Base-by-base conservation (phyloP, 768 basidiomycete species). In the Myochromella boudieri region DNA sequence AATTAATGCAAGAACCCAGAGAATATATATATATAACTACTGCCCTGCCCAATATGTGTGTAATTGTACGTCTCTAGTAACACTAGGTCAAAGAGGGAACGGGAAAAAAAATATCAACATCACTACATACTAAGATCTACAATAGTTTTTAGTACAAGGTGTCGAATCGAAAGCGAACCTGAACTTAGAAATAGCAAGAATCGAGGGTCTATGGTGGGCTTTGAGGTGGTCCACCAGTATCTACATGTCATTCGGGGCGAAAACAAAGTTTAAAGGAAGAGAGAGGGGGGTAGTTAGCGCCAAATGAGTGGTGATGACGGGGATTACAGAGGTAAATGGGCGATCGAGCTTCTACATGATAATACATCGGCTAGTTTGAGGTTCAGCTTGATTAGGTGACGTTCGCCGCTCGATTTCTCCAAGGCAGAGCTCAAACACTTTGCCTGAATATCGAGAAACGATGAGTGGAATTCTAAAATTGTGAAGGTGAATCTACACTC, bases 351-450 rank as follows among this genome's bases (percentile, higher is more conserved):
- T 48, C 64, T 70, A 74, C 72, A 71, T 71, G 45, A 72, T 37
- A 25, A 66, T 44, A 57, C 74, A 75, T 10, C 65, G 61, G 52
- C 64, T 72, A 11, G 62, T 48, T 20, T 63, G 60, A 27, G 70
- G 66, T 36, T 74, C 73, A 2, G 60, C 51, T 51, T 71, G 72
- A 58, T 74, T 77, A 20, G 84, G 80, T 18, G 81, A 56, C n/a
- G 65, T 74, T 45, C 80, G 77, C 63, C 83, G 88, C 73, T 92
- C 87, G 52, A 92, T 91, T 62, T 93, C 88, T 29, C 72, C 83
- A 33, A 93, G 74, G 62, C 88, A 89, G 41, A 90, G 74, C 58
- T 93, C 90, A 46, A 93, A 93, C 18, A 91, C 91, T 60, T 85
- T 84, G 66, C 75, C 91, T 91, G 44, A 40, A 33, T 37, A 28